These are phyloP conservation scores for Neurospora pannonica DNA, from an alignment of 495 filamentous ascomycete genomes.

Conservation along the genomic window DNA sequence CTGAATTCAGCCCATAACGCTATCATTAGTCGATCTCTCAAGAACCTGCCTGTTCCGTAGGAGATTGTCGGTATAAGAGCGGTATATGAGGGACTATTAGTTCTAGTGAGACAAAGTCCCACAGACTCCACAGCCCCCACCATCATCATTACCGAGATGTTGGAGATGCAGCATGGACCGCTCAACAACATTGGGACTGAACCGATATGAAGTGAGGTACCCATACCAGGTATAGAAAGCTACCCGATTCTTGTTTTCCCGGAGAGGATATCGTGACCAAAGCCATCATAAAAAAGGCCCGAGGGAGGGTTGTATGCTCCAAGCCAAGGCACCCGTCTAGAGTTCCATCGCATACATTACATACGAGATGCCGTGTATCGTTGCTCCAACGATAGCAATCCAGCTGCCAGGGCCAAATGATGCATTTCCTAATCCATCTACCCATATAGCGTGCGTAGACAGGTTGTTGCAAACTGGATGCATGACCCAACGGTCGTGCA, in stretches of 20 bases:
- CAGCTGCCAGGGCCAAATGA: background rate
- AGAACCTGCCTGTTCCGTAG: background rate
- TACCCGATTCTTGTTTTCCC: background rate
- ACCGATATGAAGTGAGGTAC: background rate
- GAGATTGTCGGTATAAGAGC: background rate
- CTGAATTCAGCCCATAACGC: background rate
- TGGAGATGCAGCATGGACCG: background rate
- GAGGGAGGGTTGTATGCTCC: background rate
- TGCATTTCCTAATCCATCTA: background rate
- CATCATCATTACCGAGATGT: background rate
- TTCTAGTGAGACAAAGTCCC: background rate
- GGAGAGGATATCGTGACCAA: background rate
- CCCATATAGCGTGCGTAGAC: background rate
- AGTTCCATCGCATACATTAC: background rate
- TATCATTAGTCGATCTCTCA: background rate
- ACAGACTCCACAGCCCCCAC: background rate
- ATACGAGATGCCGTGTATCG: background rate
- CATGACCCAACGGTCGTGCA: background rate
- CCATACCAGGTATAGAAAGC: background rate
- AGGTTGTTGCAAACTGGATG: background rate
- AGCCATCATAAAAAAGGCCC: background rate
- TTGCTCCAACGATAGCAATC: background rate
- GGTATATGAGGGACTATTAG: background rate
- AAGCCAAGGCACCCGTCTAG: background rate
- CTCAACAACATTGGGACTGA: background rate